Evolutionary conservation across 495 filamentous ascomycete genomes (phyloP).

Genomic region (Penicillium pancosmium): DNA sequence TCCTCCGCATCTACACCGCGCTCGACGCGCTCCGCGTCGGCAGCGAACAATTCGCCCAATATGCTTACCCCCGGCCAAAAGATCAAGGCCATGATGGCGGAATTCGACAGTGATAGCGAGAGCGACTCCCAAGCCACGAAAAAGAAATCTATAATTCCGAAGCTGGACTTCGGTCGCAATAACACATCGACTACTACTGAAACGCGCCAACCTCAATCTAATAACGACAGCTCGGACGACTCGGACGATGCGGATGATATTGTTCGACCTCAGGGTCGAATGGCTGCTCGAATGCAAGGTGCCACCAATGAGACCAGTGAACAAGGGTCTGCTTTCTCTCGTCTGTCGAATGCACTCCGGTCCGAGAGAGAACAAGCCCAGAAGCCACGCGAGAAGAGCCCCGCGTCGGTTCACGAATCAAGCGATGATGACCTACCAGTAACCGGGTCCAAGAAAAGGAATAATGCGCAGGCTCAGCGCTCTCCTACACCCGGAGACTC

Average conservation of each 20-base stretch:
- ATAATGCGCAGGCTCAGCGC: conserved; percentile 14
- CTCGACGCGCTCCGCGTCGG: conserved; percentile 45
- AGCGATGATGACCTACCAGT: conserved; percentile 44
- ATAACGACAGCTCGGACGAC: conserved; percentile 29
- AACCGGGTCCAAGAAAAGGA: conserved; percentile 35
- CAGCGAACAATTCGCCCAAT: conserved; percentile 33
- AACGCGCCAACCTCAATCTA: conserved; percentile 11
- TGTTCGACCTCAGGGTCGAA: conserved; percentile 65
- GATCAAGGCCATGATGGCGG: conserved; percentile 67
- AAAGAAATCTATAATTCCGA: conserved; percentile 21
- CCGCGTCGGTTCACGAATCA: conserved; percentile 16
- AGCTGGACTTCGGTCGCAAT: conserved; percentile 26
- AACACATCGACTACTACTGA: conserved; percentile 11
- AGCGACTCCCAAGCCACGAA: conserved; percentile 42
- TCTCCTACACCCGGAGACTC: conserved; percentile 18
- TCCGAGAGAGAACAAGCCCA: conserved; percentile 18
- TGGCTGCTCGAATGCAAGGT: conserved; percentile 69
- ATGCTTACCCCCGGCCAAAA: conserved; percentile 70
- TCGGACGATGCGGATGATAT: conserved; percentile 53
- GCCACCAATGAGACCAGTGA: conserved; percentile 6
- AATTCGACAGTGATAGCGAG: conserved; percentile 61
- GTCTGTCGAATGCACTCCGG: conserved; percentile 34
- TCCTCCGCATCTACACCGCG: conserved; percentile 47
- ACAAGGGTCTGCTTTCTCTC: conserved; percentile 41
- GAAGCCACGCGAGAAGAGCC: conserved; percentile 19